Base-by-base conservation (phyloP, 352 stramenopile genomes). In the Globisporangium megalacanthum region DNA sequence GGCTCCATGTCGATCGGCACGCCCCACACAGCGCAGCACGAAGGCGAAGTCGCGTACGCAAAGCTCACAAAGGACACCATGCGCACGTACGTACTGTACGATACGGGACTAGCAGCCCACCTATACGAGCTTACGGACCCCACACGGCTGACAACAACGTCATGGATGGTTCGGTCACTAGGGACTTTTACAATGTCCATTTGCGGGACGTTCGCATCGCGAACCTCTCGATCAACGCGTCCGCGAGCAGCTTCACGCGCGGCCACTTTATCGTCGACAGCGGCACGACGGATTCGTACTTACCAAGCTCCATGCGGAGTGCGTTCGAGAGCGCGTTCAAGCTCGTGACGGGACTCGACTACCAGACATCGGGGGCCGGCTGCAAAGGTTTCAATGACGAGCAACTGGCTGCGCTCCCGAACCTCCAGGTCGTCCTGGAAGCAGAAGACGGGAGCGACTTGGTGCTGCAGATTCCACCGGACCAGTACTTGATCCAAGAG, bases 211-310 rank as follows among this genome's bases (percentile, higher is more conserved):
- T 94, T 53, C 77, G 74, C 22, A 78, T 94, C 29, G 70, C 63
- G 19, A 73, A 75, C 56, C 65, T 68, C 19, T 81, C 78, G 36
- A 88, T 94, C 37, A 69, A 87, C 8, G 69, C 76, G 1, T 60
- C 75, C 0, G 45, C 64, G 6, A 62, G 63, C n/a, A 77, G 61
- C 29, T 77, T 73, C 35, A 65, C 59, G 6, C 69, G 66, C 36
- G 81, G 81, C 0, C 75, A 86, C 50, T 91, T 82, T 51, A 90
- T 95, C 50, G 77, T 95, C 13, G 85, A 95, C 61, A 95, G 85
- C 57, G 85, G 85, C 48, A 93, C 85, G 11, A 93, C 85, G 1
- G 82, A 92, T 60, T 92, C 85, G 51, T 92, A 90, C 65, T 61
- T 95, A 14, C 79, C 83, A 5, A 74, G 57, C 35, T 66, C 58